Evolutionary conservation across 768 basidiomycete species (phyloP), one percentile per base, ranked within the genome.

Genomic region (Floccularia luteovirens): DNA sequence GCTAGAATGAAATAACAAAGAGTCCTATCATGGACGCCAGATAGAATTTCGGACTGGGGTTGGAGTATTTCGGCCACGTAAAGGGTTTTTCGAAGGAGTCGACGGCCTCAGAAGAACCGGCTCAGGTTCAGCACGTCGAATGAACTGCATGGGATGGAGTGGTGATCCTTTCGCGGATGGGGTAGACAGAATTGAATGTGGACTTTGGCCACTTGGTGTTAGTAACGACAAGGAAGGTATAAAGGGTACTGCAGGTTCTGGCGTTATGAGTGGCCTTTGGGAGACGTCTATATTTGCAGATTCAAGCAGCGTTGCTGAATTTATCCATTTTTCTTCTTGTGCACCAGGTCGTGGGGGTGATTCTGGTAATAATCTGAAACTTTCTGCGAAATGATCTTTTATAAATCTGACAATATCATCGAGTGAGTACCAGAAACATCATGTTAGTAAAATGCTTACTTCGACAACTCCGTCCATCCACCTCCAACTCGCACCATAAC

Each of bases 401-500:
- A 93, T 85, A 62, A 93, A 93, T 54, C 90, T 92, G 46, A 3
- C 41, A 39, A n/a, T n/a, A 44, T 11, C 35, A 45, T 46, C 24
- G 39, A 51, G 35, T 32, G 14, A 24, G 17, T 12, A 24, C 22
- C 8, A 21, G 21, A 12, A 24, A 19, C 21, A 24, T 38, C 12
- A 19, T 35, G 14, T 32, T 24, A 27, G 20, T 25, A 7, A 24
- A 24, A 40, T 19, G 68, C 82, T 33, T 57, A 93, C 91, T 81
- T 90, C 14, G 89, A 90, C 38, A 97, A 62, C 58, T 94, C 91
- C 41, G 77, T 67, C 92, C 92, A 97, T 13, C 93, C 93, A 24
- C 93, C 93, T 20, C 92, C 92, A 11, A 96, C 90, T 43, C 92
- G 77, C 31, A 97, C 92, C 92, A 96, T 96, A 46, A 94, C 91